These are phyloP conservation scores for Rickenella mellea DNA, from an alignment of 768 basidiomycete genomes.

Conservation along the genomic window DNA sequence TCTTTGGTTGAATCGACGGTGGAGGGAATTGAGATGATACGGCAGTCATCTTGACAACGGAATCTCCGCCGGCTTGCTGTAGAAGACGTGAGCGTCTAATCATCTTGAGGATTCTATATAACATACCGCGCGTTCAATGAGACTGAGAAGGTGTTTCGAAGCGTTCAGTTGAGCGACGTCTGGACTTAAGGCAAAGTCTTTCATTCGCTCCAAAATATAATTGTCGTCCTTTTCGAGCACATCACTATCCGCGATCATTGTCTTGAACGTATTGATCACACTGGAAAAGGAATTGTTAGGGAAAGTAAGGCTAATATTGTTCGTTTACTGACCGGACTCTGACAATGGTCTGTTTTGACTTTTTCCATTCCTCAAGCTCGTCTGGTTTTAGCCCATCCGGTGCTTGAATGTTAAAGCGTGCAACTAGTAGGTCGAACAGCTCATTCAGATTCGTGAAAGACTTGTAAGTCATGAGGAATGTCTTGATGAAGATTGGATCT, in stretches of 20 bases:
- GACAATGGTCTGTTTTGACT: constrained; percentile 79
- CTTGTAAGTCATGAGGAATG: constrained; percentile 94
- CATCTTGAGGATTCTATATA: constrained; percentile 2
- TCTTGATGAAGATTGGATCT: constrained; percentile 76
- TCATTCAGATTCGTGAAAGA: constrained; percentile 83
- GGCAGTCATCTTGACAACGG: constrained; percentile 44
- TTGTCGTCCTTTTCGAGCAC: constrained; percentile 81
- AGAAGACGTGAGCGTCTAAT: neutral
- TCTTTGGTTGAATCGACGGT: constrained; percentile 62
- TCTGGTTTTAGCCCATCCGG: constrained; percentile 53
- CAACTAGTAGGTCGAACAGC: constrained; percentile 71
- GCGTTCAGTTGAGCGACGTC: constrained; percentile 57
- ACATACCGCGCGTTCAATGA: constrained; percentile 77
- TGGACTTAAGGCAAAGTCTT: constrained; percentile 62
- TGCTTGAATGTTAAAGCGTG: constrained; percentile 69
- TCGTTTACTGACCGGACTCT: constrained; percentile 61
- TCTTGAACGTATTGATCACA: constrained; percentile 83
- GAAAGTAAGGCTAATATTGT: constrained; percentile 5
- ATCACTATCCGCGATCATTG: constrained; percentile 80
- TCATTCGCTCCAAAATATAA: constrained; percentile 73
- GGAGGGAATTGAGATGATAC: constrained; percentile 55
- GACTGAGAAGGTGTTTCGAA: constrained; percentile 62
- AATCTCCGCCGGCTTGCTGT: constrained; percentile 42
- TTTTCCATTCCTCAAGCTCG: constrained; percentile 73
- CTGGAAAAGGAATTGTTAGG: constrained; percentile 26